Percentiles rank a stretch among this genome's conserved stretches.
These are phyloP conservation scores for Artemisia annua DNA, from an alignment of 129 eudicot species.

Conservation along the genomic window DNA sequence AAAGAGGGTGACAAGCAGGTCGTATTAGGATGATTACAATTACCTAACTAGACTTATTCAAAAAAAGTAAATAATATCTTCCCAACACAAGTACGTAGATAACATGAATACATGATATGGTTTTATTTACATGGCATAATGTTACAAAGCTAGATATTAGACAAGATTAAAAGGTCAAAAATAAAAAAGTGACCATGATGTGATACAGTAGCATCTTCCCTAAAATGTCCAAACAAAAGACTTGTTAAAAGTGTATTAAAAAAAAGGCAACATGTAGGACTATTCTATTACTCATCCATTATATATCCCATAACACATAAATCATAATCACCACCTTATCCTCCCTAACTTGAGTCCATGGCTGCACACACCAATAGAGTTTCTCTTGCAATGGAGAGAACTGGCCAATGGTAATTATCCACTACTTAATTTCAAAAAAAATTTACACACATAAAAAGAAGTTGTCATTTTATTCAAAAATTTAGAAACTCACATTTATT, in stretches of 20 bases:
- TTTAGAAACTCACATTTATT: not conserved
- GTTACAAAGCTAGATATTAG: slow-evolving; percentile 7
- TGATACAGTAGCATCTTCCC: slow-evolving; percentile 8
- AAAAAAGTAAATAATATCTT: too few relatives aligned
- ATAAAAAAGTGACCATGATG: slow-evolving; percentile 26
- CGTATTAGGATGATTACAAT: too few relatives aligned
- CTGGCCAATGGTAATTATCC: slow-evolving; percentile 82
- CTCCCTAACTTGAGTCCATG: slow-evolving; percentile 30
- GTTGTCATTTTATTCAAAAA: not conserved
- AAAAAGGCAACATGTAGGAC: slow-evolving; percentile 23
- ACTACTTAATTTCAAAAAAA: not conserved
- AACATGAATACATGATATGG: not conserved
- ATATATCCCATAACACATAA: slow-evolving; percentile 33
- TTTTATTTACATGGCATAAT: not conserved
- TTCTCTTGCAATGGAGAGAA: slow-evolving; percentile 97
- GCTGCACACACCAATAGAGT: slow-evolving; percentile 48
- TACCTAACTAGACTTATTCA: too few relatives aligned
- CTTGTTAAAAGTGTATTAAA: slow-evolving; percentile 23
- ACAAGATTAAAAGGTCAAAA: too few relatives aligned
- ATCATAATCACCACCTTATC: slow-evolving; percentile 36
- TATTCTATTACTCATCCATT: slow-evolving; percentile 25
- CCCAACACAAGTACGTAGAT: too few relatives aligned
- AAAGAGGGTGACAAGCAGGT: too few relatives aligned
- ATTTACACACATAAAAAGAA: not conserved
- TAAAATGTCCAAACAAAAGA: slow-evolving; percentile 29